A percentile compares a stretch with the other conserved stretches of the same genome.
Conservation (phyloP, 768 basidiomycete genomes). For the Kwoniella newhampshirensis region DNA sequence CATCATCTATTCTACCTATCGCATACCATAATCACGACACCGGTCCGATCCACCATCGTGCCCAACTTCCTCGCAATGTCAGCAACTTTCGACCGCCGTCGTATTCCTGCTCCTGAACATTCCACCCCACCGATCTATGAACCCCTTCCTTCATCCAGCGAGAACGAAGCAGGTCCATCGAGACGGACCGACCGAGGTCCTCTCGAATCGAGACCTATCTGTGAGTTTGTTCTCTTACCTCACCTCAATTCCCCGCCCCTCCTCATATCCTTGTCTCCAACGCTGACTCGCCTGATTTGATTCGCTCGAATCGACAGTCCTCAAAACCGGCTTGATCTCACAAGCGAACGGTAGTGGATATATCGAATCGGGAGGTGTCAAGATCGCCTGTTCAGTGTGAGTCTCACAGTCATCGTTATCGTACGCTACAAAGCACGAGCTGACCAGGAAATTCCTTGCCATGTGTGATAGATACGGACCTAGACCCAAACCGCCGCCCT, state of each 20-base stretch:
- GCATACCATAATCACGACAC: conserved; percentile 5
- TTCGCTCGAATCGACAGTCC: conserved; percentile 60
- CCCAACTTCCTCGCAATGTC: conserved; percentile 21
- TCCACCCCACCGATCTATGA: conserved; percentile 68
- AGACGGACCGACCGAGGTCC: conserved; percentile 58
- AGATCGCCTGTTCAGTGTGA: conserved; percentile 94
- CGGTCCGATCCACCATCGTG: neutral
- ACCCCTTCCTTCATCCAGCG: neutral
- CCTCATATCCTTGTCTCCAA: too few species aligned
- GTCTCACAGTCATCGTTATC: conserved; percentile 48
- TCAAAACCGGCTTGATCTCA: conserved; percentile 83
- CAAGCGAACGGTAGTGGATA: conserved; percentile 97
- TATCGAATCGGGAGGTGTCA: conserved; percentile 85
- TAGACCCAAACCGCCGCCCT: conserved; percentile 55
- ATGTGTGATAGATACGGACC: conserved; percentile 66
- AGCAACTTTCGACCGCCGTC: conserved; percentile 68
- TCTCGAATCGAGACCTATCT: conserved; percentile 78
- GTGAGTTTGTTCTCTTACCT: conserved; percentile 58
- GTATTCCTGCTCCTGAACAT: conserved; percentile 87
- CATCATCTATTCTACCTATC: neutral
- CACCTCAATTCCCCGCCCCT: neutral
- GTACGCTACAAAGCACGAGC: neutral
- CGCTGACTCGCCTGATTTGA: too few species aligned
- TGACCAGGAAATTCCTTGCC: conserved; percentile 1
- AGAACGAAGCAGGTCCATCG: conserved; percentile 18